Percentiles rank a stretch among this genome's conserved stretches.
These are phyloP conservation scores for Lindgomyces ingoldianus DNA, from an alignment of 495 filamentous ascomycete genomes.

Conservation along the genomic window DNA sequence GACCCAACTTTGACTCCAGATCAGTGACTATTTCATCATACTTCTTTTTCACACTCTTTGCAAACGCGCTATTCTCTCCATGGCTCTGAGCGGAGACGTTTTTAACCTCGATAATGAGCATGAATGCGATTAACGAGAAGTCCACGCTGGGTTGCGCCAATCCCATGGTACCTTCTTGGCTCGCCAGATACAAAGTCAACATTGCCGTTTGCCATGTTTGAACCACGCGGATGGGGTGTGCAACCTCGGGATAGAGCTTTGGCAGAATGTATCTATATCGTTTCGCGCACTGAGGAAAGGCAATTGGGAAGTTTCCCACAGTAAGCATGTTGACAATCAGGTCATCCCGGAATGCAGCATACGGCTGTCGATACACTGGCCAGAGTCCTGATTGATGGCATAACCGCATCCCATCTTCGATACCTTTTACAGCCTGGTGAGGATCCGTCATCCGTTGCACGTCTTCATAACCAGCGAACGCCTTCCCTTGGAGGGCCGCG, in stretches of 20 bases:
- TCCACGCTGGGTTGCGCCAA: slow-evolving; percentile 28
- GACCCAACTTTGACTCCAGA: slow-evolving; percentile 12
- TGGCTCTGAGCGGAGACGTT: slow-evolving; percentile 41
- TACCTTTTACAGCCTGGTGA: slow-evolving; percentile 8
- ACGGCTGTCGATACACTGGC: slow-evolving; percentile 38
- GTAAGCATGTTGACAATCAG: slow-evolving; percentile 37
- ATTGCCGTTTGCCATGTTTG: slow-evolving; percentile 44
- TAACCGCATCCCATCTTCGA: slow-evolving; percentile 28
- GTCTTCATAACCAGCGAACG: slow-evolving; percentile 22
- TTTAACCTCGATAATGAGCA: slow-evolving; percentile 39
- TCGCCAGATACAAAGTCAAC: slow-evolving; percentile 38
- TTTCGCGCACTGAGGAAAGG: slow-evolving; percentile 35
- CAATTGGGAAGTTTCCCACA: slow-evolving; percentile 13
- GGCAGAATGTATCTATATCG: slow-evolving; percentile 41
- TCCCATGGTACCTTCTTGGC: slow-evolving; percentile 6
- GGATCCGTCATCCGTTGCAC: slow-evolving; percentile 11
- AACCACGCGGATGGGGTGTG: slow-evolving; percentile 45
- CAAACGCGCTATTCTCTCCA: slow-evolving; percentile 40
- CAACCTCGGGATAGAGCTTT: slow-evolving; percentile 37
- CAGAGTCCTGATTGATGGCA: slow-evolving; percentile 30
- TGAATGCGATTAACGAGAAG: slow-evolving; percentile 36
- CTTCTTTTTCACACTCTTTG: slow-evolving; percentile 37
- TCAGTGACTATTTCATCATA: slow-evolving; percentile 27
- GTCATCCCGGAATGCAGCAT: slow-evolving; percentile 38
- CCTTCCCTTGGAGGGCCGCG: slow-evolving; percentile 33